Conservation (phyloP, 306 rosid species). For the Cucurbita pepo region DNA sequence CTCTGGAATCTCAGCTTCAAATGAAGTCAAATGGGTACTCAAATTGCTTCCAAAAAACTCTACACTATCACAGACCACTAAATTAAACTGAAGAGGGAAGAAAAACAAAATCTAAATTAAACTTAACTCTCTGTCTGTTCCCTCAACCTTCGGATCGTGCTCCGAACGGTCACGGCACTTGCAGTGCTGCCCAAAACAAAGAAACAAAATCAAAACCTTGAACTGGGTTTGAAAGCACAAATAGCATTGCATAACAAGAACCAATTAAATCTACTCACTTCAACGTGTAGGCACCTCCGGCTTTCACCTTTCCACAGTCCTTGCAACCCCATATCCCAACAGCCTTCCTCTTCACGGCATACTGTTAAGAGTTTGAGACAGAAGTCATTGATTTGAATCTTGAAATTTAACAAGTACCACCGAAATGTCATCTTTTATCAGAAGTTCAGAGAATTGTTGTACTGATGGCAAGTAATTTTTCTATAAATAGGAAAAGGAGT, state of each 20-base stretch:
- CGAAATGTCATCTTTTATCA: background rate
- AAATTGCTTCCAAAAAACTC: background rate
- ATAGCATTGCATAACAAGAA: background rate
- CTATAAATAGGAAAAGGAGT: background rate
- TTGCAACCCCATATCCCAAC: conserved; percentile 87
- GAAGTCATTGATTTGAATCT: background rate
- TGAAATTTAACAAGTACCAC: background rate
- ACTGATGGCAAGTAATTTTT: background rate
- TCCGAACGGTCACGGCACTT: conserved; percentile 52
- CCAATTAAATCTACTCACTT: conserved; percentile 11
- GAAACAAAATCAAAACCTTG: background rate
- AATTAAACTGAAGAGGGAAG: background rate
- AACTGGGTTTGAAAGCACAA: background rate
- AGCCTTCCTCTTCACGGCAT: conserved; percentile 66
- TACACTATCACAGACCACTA: background rate
- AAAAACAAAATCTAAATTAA: background rate
- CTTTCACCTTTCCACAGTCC: conserved; percentile 77
- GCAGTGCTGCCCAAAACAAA: conserved; percentile 24
- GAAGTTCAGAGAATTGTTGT: background rate
- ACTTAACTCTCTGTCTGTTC: conserved; percentile 63
- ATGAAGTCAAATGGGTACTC: background rate
- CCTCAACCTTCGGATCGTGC: conserved; percentile 70
- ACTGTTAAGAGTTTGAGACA: conserved; percentile 16
- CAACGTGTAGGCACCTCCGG: conserved; percentile 74
- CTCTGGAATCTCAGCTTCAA: background rate